Conservation (phyloP, 1,284 basidiomycete genomes). For the Athelia psychrophila region DNA sequence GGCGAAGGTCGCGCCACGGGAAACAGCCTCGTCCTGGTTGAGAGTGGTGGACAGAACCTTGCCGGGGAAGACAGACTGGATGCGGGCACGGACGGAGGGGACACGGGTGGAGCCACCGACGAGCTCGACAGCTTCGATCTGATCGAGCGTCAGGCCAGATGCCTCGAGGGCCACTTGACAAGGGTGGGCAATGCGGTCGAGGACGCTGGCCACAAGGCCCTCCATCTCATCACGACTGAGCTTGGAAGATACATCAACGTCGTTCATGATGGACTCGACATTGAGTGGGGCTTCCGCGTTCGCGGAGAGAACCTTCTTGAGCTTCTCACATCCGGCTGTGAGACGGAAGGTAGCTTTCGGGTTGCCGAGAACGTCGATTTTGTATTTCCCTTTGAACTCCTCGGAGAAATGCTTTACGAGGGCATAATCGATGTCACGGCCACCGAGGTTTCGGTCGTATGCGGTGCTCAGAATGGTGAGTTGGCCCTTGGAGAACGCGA, state of each 20-base stretch:
- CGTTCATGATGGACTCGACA: constrained; percentile 93
- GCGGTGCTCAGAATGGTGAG: constrained; percentile 83
- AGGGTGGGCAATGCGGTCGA: constrained; percentile 89
- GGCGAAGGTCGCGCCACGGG: constrained; percentile 90
- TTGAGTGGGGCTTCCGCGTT: constrained; percentile 85
- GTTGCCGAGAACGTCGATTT: constrained; percentile 87
- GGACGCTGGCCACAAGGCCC: constrained; percentile 84
- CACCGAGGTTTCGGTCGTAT: constrained; percentile 89
- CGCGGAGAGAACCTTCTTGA: constrained; percentile 66
- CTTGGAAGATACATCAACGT: constrained; percentile 92
- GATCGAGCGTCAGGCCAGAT: constrained; percentile 87
- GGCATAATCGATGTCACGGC: constrained; percentile 89
- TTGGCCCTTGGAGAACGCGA: constrained; percentile 91
- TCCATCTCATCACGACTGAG: constrained; percentile 92
- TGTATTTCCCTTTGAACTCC: constrained; percentile 93
- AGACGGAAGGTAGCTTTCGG: constrained; percentile 93
- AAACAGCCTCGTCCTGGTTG: constrained; percentile 94
- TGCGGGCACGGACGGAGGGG: constrained; percentile 90
- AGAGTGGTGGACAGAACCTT: constrained; percentile 84
- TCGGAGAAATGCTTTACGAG: constrained; percentile 84
- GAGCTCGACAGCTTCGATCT: constrained; percentile 87
- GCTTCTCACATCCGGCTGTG: constrained; percentile 84
- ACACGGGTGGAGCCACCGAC: constrained; percentile 96
- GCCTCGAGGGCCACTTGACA: constrained; percentile 92
- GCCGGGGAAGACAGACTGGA: constrained; percentile 83